Evolutionary conservation across 257 asterid genomes (phyloP), one percentile per base, ranked within the genome.

Genomic region (Scutellaria baicalensis): DNA sequence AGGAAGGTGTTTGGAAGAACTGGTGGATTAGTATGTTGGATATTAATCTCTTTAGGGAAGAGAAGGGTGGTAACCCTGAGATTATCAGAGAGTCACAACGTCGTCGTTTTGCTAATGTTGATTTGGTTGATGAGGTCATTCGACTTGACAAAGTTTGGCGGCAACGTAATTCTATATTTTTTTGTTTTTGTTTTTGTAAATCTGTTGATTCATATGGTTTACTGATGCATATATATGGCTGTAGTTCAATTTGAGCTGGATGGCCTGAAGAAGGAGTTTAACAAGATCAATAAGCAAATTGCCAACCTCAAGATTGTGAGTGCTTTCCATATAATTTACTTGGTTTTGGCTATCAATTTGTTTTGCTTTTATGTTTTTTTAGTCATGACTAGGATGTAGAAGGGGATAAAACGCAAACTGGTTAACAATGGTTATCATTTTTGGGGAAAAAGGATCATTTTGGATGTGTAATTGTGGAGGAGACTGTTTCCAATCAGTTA

Each of bases 211-310:
- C 50, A 2, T 43, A 10, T 14, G 21, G 50, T 23, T 64, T 54
- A 23, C 16, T 44, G 44, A 65, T 63, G 60, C 42, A 11, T 82
- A 45, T 31, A 27, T 27, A 3, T 44, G 60, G 14, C 48, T 85
- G 65, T 59, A 91, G 96, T 87, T 57, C 97, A 85, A 83, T 87
- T 66, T 49, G 95, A 89, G 85, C 67, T 91, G 67, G 93, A 89
- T 51, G 78, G 64, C 21, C 76, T 91, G 80, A 78, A 89, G 64
- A 89, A 79, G 65, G 95, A 87, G 27, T 75, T 83, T 49, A 91
- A 91, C 73, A 77, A 43, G 76, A 80, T 87, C 23, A 91, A 78
- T 82, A 88, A 82, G 70, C 81, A 85, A 79, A 75, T 91, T 49
- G 91, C 86, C 50, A 69, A 71, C 35, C 93, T 91, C 57, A 89